These are phyloP conservation scores for Fusarium brachygibbosum DNA, from an alignment of 2,329 filamentous ascomycete genomes.

Conservation along the genomic window DNA sequence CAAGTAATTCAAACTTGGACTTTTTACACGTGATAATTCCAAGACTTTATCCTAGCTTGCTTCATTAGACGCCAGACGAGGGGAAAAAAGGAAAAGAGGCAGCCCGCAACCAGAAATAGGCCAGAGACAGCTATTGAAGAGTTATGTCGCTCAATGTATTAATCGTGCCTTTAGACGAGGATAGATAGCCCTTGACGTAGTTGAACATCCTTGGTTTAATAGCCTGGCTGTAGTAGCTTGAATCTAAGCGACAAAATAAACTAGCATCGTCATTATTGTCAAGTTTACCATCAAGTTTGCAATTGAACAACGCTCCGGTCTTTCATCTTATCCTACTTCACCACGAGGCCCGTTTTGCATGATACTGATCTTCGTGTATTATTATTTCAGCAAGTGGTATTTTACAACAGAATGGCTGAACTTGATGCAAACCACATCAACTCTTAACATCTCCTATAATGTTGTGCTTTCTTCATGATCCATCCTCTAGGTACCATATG, in stretches of 20 bases:
- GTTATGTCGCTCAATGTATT: background rate
- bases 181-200: background rate
- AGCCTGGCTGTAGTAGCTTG: background rate
- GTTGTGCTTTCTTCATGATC: background rate
- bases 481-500: background rate
- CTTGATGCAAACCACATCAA: background rate
- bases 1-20: background rate
- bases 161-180: background rate
- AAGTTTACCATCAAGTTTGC: background rate
- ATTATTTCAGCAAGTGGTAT: background rate
- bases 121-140: background rate
- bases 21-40: background rate
- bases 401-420: background rate
- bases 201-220: background rate
- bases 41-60: background rate
- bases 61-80: background rate
- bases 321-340: background rate
- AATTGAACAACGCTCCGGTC: background rate
- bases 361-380: background rate
- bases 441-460: background rate
- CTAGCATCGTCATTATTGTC: background rate
- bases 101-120: slow-evolving; percentile 13
- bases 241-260: background rate
- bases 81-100: slow-evolving; percentile 21
- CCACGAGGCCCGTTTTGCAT: background rate